Conservation (phyloP, 805 yeast genomes). For the Pichia ethanolica region DNA sequence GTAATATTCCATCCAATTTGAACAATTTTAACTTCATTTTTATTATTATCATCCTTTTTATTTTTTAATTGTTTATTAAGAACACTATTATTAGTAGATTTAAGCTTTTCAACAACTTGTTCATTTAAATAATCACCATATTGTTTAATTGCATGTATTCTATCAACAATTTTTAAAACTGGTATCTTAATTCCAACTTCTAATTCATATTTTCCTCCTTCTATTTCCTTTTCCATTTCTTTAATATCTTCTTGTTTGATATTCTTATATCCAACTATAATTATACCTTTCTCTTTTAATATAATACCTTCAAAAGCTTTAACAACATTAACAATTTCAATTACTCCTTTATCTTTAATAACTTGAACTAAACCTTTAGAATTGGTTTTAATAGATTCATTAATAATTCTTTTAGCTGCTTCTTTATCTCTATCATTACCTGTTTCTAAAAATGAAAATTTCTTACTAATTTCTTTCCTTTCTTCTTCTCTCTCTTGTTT, state of each 20-base stretch:
- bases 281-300: conserved; percentile 21
- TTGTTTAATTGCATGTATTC: conserved; percentile 20
- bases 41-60: conserved; percentile 4
- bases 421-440: conserved; percentile 25
- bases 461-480: conserved; percentile 21
- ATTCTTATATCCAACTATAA: conserved; percentile 15
- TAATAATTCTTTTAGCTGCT: conserved; percentile 19
- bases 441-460: conserved; percentile 6
- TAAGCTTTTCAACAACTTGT: conserved; percentile 14
- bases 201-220: conserved; percentile 1
- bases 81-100: conserved; percentile 11
- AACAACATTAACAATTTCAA: conserved; percentile 10
- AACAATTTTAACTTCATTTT: conserved; percentile 30
- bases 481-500: not conserved
- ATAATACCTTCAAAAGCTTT: conserved; percentile 14
- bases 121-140: conserved; percentile 22
- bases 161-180: conserved; percentile 22
- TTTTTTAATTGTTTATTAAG: conserved; percentile 10
- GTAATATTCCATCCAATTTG: conserved; percentile 52
- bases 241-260: conserved; percentile 2
- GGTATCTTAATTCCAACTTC: conserved; percentile 7
- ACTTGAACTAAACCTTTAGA: conserved; percentile 16
- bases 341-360: conserved; percentile 12
- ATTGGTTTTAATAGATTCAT: conserved; percentile 13
- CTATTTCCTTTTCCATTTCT: not conserved